Evolutionary conservation across 2,329 filamentous ascomycete genomes (phyloP).

Genomic region (Colletotrichum lupini): DNA sequence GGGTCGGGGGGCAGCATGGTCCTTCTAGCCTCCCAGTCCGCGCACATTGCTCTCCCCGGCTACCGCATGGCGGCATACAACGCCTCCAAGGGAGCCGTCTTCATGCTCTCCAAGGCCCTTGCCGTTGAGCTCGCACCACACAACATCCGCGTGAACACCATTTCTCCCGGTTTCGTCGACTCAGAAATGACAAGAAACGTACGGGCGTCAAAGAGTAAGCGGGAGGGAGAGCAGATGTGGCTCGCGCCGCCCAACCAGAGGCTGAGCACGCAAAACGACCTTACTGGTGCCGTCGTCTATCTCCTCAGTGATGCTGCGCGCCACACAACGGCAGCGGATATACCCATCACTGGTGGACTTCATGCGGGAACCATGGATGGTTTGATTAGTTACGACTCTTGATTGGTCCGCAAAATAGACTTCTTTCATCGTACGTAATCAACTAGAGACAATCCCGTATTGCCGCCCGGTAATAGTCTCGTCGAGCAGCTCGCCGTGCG

Average conservation of each 20-base stretch:
- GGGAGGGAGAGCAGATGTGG: conserved; percentile 67
- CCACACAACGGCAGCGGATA: conserved; percentile 62
- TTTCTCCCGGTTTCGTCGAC: conserved; percentile 56
- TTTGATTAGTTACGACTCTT: neutral
- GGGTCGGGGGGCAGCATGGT: conserved; percentile 50
- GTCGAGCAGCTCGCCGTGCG: neutral
- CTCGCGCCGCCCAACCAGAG: conserved; percentile 57
- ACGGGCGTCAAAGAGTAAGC: conserved; percentile 64
- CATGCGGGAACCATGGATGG: neutral
- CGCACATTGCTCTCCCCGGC: conserved; percentile 59
- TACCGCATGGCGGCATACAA: conserved; percentile 62
- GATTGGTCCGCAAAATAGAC: neutral
- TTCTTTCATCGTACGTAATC: neutral
- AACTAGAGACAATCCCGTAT: neutral
- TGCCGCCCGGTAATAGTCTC: too few relatives aligned
- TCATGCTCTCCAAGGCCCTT: conserved; percentile 52
- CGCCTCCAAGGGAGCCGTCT: conserved; percentile 55
- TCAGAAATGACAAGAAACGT: conserved; percentile 63
- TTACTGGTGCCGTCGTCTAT: conserved; percentile 68
- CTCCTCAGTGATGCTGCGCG: conserved; percentile 60
- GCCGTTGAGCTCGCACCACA: conserved; percentile 61
- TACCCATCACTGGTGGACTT: conserved; percentile 50
- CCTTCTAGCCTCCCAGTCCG: conserved; percentile 60
- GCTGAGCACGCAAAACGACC: conserved; percentile 44
- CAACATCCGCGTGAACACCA: conserved; percentile 57